Base-by-base conservation (phyloP, 2,329 filamentous ascomycete genomes). In the Xylogone sp. region DNA sequence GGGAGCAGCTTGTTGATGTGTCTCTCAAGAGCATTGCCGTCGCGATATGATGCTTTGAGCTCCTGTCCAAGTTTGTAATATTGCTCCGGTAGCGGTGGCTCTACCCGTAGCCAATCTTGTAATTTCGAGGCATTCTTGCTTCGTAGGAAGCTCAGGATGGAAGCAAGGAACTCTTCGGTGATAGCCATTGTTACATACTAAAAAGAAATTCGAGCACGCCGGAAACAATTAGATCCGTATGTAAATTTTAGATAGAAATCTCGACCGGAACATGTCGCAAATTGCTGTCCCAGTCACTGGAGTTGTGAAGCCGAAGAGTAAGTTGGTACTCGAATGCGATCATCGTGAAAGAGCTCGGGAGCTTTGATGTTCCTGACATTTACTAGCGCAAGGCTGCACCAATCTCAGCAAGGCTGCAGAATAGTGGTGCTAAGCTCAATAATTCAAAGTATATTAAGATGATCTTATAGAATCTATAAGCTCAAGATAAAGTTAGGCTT, bases 51-150 rank as follows among this genome's bases (percentile, higher is more conserved):
- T 29, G 72, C 71, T 57, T 79, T 83, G 47, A 95, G 74, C 70
- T 94, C 88, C 21, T 71, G 67, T 22, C 83, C 81, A 61, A 95
- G 83, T 51, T 81, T 73, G 56, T 78, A 76, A 68, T 94, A 94
- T 49, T 84, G 76, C 16, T 81, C 74, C 2, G 82, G 75, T 22
- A 89, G 78, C 24, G 82, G 82, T 12, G 88, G 87, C 64, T 93
- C 88, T 57, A 94, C 85, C 55, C 84, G 79, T 13, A 95, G 77
- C 75, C 83, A 92, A 52, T 83, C 76, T 56, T 86, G 79, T 13
- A 95, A 77, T 56, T 78, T 75, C 27, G 74, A 71, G 54, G 86
- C 87, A 68, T 92, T 79, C 54, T 84, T 82, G 19, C 71, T 70
- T 49, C 78, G 76, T 46, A 92, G 76, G 52, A 87, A 78, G 19